These are phyloP conservation scores for Cyclaneusma minus DNA, from an alignment of 2,329 filamentous ascomycete genomes.

Conservation along the genomic window DNA sequence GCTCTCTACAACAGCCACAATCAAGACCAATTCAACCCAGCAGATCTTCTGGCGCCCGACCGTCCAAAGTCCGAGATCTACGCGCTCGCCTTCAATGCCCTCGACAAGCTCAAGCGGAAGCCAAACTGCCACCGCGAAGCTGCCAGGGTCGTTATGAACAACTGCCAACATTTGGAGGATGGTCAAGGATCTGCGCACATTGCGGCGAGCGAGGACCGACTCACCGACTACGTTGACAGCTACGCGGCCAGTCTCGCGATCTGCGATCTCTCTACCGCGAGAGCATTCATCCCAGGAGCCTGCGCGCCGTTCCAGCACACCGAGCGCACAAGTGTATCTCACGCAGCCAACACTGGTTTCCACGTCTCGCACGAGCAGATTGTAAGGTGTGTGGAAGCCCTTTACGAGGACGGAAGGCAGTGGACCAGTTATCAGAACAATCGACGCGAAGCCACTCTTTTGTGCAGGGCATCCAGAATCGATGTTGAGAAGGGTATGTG, in stretches of 20 bases:
- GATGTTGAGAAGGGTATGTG: constrained; percentile 38
- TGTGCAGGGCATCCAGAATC: constrained; percentile 44
- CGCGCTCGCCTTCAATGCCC: constrained; percentile 1
- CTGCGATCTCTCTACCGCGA: constrained; percentile 42
- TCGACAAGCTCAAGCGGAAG: constrained; percentile 6
- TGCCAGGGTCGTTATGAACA: constrained; percentile 18
- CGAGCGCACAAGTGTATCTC: constrained; percentile 19
- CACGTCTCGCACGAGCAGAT: constrained; percentile 18
- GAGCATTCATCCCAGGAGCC: constrained; percentile 29
- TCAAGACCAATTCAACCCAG: too few species aligned
- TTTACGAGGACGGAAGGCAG: constrained; percentile 37
- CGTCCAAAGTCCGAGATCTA: too few species aligned
- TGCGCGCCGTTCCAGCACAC: constrained; percentile 29
- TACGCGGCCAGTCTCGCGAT: constrained; percentile 47
- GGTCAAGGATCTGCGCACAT: constrained; percentile 9
- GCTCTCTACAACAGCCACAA: too few species aligned
- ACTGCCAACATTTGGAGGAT: constrained; percentile 15
- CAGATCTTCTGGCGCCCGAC: too few species aligned
- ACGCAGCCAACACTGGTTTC: constrained; percentile 16
- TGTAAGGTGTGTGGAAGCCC: constrained; percentile 32
- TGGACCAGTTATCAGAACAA: constrained; percentile 53
- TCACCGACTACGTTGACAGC: constrained; percentile 33
- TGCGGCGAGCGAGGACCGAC: constrained; percentile 15
- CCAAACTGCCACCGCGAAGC: constrained; percentile 18
- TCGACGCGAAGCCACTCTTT: constrained; percentile 41